Percentiles rank a stretch among this genome's conserved stretches.
Conservation (phyloP, 371 early-diverging fungal genomes). For the Zopfochytrium polystomum region DNA sequence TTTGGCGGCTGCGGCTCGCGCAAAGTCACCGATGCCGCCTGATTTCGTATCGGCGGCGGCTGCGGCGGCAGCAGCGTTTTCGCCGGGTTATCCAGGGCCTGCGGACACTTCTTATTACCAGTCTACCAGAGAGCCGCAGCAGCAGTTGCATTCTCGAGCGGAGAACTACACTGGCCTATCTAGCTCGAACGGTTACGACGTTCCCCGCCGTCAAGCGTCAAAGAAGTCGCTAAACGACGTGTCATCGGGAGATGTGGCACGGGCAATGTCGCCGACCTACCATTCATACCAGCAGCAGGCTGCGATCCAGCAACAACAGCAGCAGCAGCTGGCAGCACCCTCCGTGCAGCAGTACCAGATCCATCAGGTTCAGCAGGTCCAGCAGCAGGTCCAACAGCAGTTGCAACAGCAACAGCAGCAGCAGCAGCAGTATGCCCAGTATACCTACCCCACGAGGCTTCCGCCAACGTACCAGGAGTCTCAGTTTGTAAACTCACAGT, state of each 20-base stretch:
- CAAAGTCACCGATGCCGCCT: neutral
- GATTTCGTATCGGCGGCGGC: neutral
- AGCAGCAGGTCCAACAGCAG: neutral
- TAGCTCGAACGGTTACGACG: too few species aligned
- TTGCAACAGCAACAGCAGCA: conserved; percentile 1
- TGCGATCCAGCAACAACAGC: neutral
- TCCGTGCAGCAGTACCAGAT: neutral
- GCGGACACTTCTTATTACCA: neutral
- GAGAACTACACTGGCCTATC: too few species aligned
- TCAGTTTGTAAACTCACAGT: too few species aligned
- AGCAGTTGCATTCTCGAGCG: neutral
- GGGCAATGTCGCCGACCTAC: neutral
- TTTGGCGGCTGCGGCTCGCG: neutral
- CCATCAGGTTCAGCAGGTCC: neutral
- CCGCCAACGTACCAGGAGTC: too few species aligned
- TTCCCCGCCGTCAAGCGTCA: too few species aligned
- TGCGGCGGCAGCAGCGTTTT: neutral
- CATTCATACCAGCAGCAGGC: neutral
- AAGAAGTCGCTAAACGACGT: neutral
- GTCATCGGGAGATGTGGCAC: neutral
- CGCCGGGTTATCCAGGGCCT: neutral
- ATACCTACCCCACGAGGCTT: neutral
- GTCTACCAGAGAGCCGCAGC: neutral
- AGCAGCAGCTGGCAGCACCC: neutral
- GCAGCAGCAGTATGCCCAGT: neutral